Conservation (phyloP, 177 flowering plant genomes). For the Telopea speciosissima region DNA sequence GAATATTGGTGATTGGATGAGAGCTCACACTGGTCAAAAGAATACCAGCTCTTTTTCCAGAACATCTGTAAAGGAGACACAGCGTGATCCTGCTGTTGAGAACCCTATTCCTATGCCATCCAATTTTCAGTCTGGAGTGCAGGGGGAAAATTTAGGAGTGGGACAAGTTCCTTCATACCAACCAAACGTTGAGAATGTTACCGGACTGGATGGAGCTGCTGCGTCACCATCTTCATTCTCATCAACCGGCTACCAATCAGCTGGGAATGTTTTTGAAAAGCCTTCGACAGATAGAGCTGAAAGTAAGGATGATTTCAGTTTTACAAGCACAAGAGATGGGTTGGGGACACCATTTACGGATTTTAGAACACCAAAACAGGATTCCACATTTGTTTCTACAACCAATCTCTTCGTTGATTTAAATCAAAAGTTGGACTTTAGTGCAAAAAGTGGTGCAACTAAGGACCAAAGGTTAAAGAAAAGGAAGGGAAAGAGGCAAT, state of each 20-base stretch:
- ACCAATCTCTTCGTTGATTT: constrained; percentile 26
- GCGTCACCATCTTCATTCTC: constrained; percentile 24
- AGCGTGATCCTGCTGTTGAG: constrained; percentile 6
- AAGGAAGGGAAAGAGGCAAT: constrained; percentile 44
- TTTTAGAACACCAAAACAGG: constrained; percentile 33
- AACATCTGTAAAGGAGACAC: constrained; percentile 14
- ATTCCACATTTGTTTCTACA: constrained; percentile 12
- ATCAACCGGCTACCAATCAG: constrained; percentile 19
- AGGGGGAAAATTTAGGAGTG: constrained; percentile 15
- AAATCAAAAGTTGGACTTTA: constrained; percentile 35
- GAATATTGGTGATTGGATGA: constrained; percentile 20
- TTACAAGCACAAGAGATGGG: constrained; percentile 25
- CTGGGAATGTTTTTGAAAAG: constrained; percentile 16
- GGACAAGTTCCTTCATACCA: constrained; percentile 11
- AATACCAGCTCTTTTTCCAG: constrained; percentile 11
- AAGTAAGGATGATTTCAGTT: constrained; percentile 25
- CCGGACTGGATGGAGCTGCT: constrained; percentile 9
- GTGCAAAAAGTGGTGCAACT: constrained; percentile 31
- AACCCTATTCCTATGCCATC: constrained; percentile 16
- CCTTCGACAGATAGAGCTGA: constrained; percentile 19
- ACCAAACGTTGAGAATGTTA: constrained; percentile 15
- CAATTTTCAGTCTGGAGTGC: constrained; percentile 22
- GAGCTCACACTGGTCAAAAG: constrained; percentile 16
- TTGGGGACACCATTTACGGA: constrained; percentile 25
- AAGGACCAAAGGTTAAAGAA: constrained; percentile 37